A percentile compares a stretch with the other conserved stretches of the same genome.
Conservation (phyloP, 1,284 basidiomycete species). For the Trametes sp. region DNA sequence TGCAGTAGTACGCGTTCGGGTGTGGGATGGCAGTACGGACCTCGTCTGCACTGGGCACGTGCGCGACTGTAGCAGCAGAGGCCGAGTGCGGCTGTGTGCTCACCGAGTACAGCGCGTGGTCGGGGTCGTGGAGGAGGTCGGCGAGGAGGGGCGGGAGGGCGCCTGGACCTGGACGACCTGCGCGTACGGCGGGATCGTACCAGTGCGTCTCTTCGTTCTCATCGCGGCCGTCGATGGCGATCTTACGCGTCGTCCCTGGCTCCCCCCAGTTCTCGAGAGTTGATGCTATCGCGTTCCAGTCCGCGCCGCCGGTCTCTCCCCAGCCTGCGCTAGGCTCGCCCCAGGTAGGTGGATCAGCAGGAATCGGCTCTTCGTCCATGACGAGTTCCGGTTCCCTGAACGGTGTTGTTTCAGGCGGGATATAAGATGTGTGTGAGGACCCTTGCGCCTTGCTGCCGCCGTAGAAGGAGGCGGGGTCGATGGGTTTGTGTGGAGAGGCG, state of each 20-base stretch:
- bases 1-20: slow-evolving; percentile 81
- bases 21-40: slow-evolving; percentile 75
- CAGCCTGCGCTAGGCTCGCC: slow-evolving; percentile 19
- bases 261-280: slow-evolving; percentile 27
- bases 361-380: slow-evolving; percentile 41
- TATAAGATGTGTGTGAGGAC: slow-evolving; percentile 43
- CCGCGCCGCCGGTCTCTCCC: slow-evolving; percentile 20
- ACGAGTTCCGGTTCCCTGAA: slow-evolving; percentile 58
- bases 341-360: slow-evolving; percentile 29
- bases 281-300: slow-evolving; percentile 25
- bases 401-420: slow-evolving; percentile 39
- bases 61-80: slow-evolving; percentile 39
- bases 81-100: slow-evolving; percentile 46
- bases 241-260: slow-evolving; percentile 36
- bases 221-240: slow-evolving; percentile 62
- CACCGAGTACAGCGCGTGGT: slow-evolving; percentile 74
- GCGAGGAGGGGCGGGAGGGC: slow-evolving; percentile 71
- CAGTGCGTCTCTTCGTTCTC: slow-evolving; percentile 66
- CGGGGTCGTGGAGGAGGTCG: slow-evolving; percentile 69
- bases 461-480: slow-evolving; percentile 30
- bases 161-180: slow-evolving; percentile 68
- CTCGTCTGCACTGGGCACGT: slow-evolving; percentile 60
- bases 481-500: slow-evolving; percentile 5
- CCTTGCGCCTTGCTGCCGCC: slow-evolving; percentile 26
- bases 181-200: slow-evolving; percentile 64